These are phyloP conservation scores for Akanthomyces uredinophilus DNA, from an alignment of 2,329 filamentous ascomycete species.

Conservation along the genomic window DNA sequence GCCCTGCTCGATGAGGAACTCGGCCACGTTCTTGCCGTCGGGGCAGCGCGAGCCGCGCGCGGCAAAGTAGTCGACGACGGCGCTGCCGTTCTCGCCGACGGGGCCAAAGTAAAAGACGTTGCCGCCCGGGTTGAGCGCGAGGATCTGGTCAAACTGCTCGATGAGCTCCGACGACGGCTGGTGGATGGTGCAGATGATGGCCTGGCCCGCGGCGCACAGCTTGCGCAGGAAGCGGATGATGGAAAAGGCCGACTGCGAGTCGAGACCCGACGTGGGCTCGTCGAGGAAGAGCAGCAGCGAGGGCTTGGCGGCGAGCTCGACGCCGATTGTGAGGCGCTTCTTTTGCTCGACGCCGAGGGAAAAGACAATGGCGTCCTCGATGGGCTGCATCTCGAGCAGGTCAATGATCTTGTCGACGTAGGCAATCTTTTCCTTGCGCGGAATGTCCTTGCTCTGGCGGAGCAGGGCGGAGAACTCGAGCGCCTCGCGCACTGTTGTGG, in stretches of 20 bases:
- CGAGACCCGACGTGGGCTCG: constrained; percentile 55
- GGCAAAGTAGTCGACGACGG: constrained; percentile 48
- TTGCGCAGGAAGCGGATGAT: constrained; percentile 58
- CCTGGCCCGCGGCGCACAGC: constrained; percentile 54
- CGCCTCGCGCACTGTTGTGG: constrained; percentile 61
- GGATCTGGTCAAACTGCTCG: constrained; percentile 50
- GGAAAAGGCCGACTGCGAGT: constrained; percentile 54
- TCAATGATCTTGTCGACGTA: constrained; percentile 67
- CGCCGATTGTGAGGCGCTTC: constrained; percentile 52
- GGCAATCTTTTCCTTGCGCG: constrained; percentile 57
- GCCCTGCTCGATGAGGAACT: constrained; percentile 44
- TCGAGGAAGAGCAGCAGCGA: constrained; percentile 61
- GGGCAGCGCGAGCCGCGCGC: constrained; percentile 62
- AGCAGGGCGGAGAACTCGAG: constrained; percentile 61
- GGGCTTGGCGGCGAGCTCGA: constrained; percentile 52
- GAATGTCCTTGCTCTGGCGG: constrained; percentile 53
- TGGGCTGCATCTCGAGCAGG: constrained; percentile 61
- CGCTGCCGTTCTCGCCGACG: constrained; percentile 44
- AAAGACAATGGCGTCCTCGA: constrained; percentile 58
- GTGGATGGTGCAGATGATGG: constrained; percentile 57
- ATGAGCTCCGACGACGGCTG: constrained; percentile 54
- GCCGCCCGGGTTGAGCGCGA: constrained; percentile 50
- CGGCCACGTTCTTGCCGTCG: constrained; percentile 45
- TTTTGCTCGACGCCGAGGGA: constrained; percentile 58
- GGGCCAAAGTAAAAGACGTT: constrained; percentile 50